Evolutionary conservation across 2,329 filamentous ascomycete species (phyloP).

Genomic region (Alternaria sp.): DNA sequence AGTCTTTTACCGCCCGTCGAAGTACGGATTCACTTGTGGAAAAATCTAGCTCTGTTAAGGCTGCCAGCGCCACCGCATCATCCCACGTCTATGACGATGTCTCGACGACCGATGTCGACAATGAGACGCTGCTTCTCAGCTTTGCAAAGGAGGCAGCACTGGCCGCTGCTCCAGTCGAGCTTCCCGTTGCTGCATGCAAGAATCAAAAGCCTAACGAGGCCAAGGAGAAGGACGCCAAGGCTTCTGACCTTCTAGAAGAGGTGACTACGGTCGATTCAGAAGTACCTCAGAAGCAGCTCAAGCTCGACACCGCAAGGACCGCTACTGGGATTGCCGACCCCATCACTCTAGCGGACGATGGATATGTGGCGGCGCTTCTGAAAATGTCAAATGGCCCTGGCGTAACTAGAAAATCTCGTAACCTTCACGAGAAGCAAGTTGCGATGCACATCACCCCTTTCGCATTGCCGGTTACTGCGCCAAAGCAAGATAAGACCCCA

Average conservation of each 20-base stretch:
- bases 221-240: background rate
- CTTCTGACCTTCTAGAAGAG: background rate
- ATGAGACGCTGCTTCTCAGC: background rate
- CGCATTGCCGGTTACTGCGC: background rate
- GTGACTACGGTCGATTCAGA: too few species aligned
- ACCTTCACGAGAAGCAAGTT: background rate
- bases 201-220: background rate
- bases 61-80: background rate
- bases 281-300: background rate
- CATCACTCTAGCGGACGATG: background rate
- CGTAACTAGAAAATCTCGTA: background rate
- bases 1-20: background rate
- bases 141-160: background rate
- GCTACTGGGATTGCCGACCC: background rate
- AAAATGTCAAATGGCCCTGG: background rate
- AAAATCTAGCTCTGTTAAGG: rapidly evolving
- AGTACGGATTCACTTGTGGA: background rate
- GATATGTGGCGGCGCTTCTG: background rate
- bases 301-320: background rate
- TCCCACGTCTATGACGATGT: background rate
- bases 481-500: background rate
- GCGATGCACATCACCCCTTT: background rate
- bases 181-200: background rate
- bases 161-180: background rate
- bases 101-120: background rate